Conservation (phyloP, 1,284 basidiomycete species). For the Irpex sp. region DNA sequence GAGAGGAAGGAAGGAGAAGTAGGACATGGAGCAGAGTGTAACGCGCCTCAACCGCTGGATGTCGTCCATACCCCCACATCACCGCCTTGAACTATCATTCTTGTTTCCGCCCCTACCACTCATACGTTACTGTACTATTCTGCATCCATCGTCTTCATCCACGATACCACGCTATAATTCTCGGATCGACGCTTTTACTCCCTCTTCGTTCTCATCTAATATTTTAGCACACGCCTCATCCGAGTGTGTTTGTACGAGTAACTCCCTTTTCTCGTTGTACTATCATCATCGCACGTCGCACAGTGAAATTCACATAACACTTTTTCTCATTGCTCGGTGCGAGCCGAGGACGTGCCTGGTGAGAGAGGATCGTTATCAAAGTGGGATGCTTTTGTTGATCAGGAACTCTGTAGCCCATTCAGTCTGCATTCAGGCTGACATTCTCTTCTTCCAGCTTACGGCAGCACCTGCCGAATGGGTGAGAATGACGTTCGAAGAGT, state of each 20-base stretch:
- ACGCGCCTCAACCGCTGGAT: background rate
- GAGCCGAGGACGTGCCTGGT: background rate
- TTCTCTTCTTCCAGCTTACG: background rate
- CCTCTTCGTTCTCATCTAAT: background rate
- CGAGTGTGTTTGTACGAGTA: background rate
- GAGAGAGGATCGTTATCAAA: background rate
- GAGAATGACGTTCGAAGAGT: background rate
- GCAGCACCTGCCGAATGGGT: background rate
- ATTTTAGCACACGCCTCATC: background rate
- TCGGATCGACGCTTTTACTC: background rate
- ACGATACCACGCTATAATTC: constrained; percentile 2
- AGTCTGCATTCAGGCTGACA: no score
- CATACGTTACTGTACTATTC: background rate
- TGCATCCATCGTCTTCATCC: background rate
- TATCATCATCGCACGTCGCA: background rate
- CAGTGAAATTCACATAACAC: background rate
- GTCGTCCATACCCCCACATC: constrained; percentile 10
- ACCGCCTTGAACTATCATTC: background rate
- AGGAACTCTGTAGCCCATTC: background rate
- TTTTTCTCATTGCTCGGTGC: background rate
- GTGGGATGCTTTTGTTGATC: background rate
- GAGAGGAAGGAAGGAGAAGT: constrained; percentile 3
- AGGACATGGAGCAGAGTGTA: background rate
- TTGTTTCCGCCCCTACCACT: background rate
- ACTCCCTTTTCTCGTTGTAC: background rate